Evolutionary conservation across 2,329 filamentous ascomycete genomes (phyloP), one percentile per base, ranked within the genome.

Genomic region (Mariannaea elegans): DNA sequence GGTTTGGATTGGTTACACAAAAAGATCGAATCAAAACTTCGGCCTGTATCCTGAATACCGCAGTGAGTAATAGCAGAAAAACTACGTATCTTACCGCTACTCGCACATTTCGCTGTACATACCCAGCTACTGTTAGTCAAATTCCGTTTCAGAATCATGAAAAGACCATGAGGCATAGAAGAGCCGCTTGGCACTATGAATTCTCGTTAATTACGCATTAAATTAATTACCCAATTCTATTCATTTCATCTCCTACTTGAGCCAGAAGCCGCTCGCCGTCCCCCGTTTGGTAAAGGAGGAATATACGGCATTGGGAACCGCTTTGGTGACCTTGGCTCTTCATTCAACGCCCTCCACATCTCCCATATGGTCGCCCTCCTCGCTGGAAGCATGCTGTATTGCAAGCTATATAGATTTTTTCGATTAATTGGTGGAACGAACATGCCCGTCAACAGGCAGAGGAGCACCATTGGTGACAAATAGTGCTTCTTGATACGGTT

Each of bases 331-430:
- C 79, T 78, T 27, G 78, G 71, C 46, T 84, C 72, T 27, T 77
- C 78, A 62, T 85, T 90, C 55, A 95, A 78, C 36, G 86, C 84
- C 41, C 84, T 82, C 95, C 96, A 99, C 75, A 98, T 90, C 73
- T 97, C 93, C 69, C 86, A 82, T 57, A 98, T 90, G 2, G 90
- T 88, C 0, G 92, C 90, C 42, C 96, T 82, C 53, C 86, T 86
- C 7, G 92, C 90, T 0, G 96, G 96, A 38, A 99, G 83, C 93
- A 98, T 98, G 79, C 93, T 97, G 77, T 99, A 99, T 78, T 99
- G 95, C 70, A 99, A 82, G 68, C 93, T 96, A 78, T 99, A 99
- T 49, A 99, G 82, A 72, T 95, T 96, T 73, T 94, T 94, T 51
- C 96, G 87, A 73, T 97, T 94, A 47, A 99, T 96, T 0, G 96